Evolutionary conservation across 345 rosid genomes (phyloP).

Genomic region (Eucalyptus coolabah): DNA sequence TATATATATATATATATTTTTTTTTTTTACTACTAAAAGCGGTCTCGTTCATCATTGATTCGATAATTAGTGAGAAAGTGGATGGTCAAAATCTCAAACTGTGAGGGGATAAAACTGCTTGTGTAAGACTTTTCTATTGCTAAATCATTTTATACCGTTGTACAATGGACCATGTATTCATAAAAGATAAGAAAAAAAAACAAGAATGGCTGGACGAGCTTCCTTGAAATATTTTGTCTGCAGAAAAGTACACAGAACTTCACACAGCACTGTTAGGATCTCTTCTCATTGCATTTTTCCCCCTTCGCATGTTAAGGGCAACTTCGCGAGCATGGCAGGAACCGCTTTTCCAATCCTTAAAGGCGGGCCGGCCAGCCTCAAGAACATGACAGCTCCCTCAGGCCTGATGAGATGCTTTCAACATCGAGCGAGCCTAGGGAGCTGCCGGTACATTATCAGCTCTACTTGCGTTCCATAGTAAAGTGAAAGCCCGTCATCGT

Average conservation of each 20-base stretch:
- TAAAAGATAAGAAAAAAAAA: neutral
- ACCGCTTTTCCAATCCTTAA: neutral
- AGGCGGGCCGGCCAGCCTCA: neutral
- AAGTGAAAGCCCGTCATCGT: neutral
- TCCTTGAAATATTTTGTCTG: neutral
- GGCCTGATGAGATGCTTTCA: neutral
- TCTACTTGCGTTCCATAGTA: neutral
- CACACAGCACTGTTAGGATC: neutral
- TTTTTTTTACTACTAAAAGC: too few relatives aligned
- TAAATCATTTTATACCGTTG: neutral
- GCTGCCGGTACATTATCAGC: neutral
- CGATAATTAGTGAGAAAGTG: neutral
- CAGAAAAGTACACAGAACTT: neutral
- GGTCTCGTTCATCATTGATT: neutral
- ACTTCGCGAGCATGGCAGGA: neutral
- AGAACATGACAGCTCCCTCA: neutral
- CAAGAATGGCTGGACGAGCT: neutral
- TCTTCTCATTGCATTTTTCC: neutral
- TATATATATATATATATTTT: too few relatives aligned
- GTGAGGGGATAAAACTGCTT: neutral
- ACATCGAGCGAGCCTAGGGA: neutral
- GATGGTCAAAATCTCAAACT: neutral
- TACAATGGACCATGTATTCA: neutral
- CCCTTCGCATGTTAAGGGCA: neutral
- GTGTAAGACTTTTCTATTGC: neutral